Evolutionary conservation across 208 protist genomes (phyloP).

Genomic region (Leishmania amazonensis): DNA sequence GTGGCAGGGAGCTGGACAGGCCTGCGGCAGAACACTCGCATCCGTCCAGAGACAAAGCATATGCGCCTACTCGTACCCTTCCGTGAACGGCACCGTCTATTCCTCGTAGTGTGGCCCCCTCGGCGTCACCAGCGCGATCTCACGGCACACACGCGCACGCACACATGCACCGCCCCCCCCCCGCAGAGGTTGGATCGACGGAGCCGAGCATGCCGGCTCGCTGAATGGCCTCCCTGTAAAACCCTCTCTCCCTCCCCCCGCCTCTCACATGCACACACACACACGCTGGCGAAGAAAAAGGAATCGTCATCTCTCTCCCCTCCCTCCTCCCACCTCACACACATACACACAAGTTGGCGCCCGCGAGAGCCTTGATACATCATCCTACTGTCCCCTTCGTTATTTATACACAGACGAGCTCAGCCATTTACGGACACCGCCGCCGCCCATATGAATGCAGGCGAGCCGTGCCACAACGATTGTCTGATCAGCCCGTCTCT

Average conservation of each 20-base stretch:
- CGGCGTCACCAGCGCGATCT: neutral
- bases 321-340: too few relatives aligned
- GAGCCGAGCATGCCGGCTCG: neutral
- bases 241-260: neutral
- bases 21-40: neutral
- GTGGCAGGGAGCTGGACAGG: neutral
- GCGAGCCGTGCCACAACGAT: neutral
- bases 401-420: neutral
- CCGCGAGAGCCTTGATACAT: neutral
- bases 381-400: neutral
- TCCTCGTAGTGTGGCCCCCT: neutral
- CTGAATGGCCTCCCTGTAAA: neutral
- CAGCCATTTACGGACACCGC: neutral
- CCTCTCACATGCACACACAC: neutral
- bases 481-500: neutral
- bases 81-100: neutral
- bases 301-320: neutral
- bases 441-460: too few relatives aligned
- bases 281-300: neutral
- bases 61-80: neutral
- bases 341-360: too few relatives aligned
- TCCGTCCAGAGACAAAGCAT: neutral
- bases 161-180: neutral
- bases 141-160: neutral
- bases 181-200: neutral